phyloP scores from a whole-genome alignment of 495 filamentous ascomycete species.

The Podospora anserina region DNA sequence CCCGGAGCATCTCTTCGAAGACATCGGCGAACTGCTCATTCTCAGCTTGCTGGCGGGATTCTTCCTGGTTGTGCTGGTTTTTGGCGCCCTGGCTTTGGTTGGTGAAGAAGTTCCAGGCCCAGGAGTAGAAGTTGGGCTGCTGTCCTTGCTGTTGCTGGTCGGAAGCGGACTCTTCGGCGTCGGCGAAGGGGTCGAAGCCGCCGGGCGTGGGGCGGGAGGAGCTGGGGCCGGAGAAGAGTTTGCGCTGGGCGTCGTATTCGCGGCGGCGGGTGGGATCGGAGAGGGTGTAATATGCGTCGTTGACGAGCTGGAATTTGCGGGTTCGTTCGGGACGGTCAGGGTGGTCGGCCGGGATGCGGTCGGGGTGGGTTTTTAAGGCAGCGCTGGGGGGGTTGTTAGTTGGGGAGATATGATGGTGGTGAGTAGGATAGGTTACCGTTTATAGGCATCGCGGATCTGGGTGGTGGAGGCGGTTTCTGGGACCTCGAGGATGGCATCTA shows the following conservation, averaged over 20 bases:
- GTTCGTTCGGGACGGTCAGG: constrained; percentile 81
- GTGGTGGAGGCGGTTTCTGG: constrained; percentile 68
- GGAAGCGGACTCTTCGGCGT: constrained; percentile 46
- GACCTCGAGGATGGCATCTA: constrained; percentile 70
- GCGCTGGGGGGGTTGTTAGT: constrained; percentile 52
- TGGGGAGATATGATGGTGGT: background rate
- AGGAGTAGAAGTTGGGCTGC: constrained; percentile 35
- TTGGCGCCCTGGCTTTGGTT: constrained; percentile 19
- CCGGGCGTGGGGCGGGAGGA: constrained; percentile 26
- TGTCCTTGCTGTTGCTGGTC: constrained; percentile 33
- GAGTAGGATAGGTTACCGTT: constrained; percentile 53
- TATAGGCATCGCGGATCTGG: constrained; percentile 94
- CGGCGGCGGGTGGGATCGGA: constrained; percentile 74
- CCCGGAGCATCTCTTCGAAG: constrained; percentile 97
- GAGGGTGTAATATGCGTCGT: constrained; percentile 97
- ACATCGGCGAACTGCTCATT: constrained; percentile 82
- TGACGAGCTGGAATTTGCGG: constrained; percentile 89
- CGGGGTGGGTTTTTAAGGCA: constrained; percentile 90
- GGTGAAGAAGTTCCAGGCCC: constrained; percentile 53
- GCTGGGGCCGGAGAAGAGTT: constrained; percentile 29
- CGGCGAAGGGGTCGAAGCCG: constrained; percentile 50
- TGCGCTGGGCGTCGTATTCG: constrained; percentile 79
- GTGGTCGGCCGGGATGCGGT: constrained; percentile 80
- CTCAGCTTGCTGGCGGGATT: constrained; percentile 42
- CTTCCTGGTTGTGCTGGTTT: constrained; percentile 17